Base-by-base conservation (phyloP, 805 yeast species). In the Yarrowia divulgata region DNA sequence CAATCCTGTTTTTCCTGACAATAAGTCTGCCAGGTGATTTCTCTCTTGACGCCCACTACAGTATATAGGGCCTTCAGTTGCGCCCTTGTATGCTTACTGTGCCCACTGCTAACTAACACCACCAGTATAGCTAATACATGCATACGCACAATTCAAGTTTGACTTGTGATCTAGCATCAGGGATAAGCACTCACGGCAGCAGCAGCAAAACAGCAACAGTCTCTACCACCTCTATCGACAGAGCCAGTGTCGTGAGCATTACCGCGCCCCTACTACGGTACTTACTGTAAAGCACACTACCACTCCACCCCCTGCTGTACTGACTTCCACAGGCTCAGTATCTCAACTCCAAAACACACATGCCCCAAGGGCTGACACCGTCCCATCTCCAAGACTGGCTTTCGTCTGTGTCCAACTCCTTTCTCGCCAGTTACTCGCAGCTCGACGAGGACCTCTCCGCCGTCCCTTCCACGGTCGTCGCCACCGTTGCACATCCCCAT, bases 391-490 rank as follows among this genome's bases (percentile, higher is more conserved):
- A 40, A 8, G 63, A 57, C 63, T 60, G 66, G 66, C 66, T 60
- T 8, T 34, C 66, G 52, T 60, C 66, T 34, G 66, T 60, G 50
- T 43, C 66, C 12, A 3, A 12, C 52, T n/a, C 40, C 43, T 60
- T 60, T 60, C 66, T 60, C 66, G 66, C 66, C 66, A 60, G 66
- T 18, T 60, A 60, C 66, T 43, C 66, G 18, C 52, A 60, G 32
- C 66, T 60, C n/a, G 63, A 57, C 66, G 52, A 60, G 16, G 43
- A 40, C 16, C 39, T 42, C 8, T 1, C 49, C 3, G 29, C 46
- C 39, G 63, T 40, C n/a, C 16, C 48, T 8, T 4, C 40, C n/a
- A 8, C 63, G 9, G 48, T 57, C 48, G 48, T 57, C 48, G 48
- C 48, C 45, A 39, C 62, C 48, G 58, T 35, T 9, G 16, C 43